These are phyloP conservation scores for Cucumis sativus DNA, from an alignment of 306 rosid genomes.

Conservation along the genomic window Cucumber_9930_V3 NC_026660.2:30877001-30877500, in stretches of 20 bases:
- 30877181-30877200: constrained; percentile 36
- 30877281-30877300: constrained; percentile 72
- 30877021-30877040: background rate
- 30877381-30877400: constrained; percentile 95
- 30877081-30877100: background rate
- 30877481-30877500: constrained; percentile 84
- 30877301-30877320: constrained; percentile 1
- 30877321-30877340: background rate
- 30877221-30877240: constrained; percentile 76
- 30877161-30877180: background rate
- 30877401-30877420: constrained; percentile 9
- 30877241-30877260: constrained; percentile 52
- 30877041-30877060: background rate
- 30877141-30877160: background rate
- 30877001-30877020: background rate
- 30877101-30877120: background rate
- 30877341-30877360: background rate
- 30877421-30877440: constrained; percentile 63
- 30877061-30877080: background rate
- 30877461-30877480: constrained; percentile 54
- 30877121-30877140: background rate
- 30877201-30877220: constrained; percentile 42
- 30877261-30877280: constrained; percentile 55
- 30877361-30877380: constrained; percentile 20
- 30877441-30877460: constrained; percentile 56